Percentiles rank a stretch among this genome's conserved stretches.
Evolutionary conservation across 441 rosid species (phyloP).

Genomic region (Populus tomentosa): DNA sequence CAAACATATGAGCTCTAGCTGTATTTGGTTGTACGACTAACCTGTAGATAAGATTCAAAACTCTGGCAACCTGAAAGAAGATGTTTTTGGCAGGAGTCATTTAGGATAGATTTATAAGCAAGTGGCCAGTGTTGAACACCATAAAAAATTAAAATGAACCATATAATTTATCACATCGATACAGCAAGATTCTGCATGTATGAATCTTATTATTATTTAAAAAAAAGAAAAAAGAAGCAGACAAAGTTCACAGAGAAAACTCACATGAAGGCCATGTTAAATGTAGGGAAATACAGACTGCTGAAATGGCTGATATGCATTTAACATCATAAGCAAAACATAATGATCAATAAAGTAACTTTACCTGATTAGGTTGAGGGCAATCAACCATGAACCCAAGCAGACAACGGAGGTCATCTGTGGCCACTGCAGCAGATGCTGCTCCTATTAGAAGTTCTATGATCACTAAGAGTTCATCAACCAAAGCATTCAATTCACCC

Average conservation of each 20-base stretch:
- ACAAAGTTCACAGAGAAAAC: background rate
- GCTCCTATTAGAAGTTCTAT: slow-evolving; percentile 96
- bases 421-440: slow-evolving; percentile 73
- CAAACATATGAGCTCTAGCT: slow-evolving; percentile 71
- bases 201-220: background rate
- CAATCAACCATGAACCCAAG: slow-evolving; percentile 97
- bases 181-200: background rate
- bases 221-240: background rate
- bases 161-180: slow-evolving; percentile 4
- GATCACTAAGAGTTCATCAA: slow-evolving; percentile 97
- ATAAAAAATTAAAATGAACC: slow-evolving; percentile 11
- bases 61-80: slow-evolving; percentile 77
- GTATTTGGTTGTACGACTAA: slow-evolving; percentile 95
- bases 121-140: background rate
- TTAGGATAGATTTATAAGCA: slow-evolving; percentile 13
- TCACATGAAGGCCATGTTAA: background rate
- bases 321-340: background rate
- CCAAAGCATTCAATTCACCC: slow-evolving; percentile 97
- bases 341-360: background rate
- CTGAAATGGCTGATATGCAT: background rate
- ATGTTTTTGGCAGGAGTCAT: slow-evolving; percentile 8
- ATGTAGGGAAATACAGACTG: background rate
- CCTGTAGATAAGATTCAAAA: slow-evolving; percentile 84
- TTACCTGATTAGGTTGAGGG: slow-evolving; percentile 98
- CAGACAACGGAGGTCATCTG: slow-evolving; percentile 73